phyloP scores from a whole-genome alignment of 495 filamentous ascomycete species.

The Hypoxylon subgilvum region DNA sequence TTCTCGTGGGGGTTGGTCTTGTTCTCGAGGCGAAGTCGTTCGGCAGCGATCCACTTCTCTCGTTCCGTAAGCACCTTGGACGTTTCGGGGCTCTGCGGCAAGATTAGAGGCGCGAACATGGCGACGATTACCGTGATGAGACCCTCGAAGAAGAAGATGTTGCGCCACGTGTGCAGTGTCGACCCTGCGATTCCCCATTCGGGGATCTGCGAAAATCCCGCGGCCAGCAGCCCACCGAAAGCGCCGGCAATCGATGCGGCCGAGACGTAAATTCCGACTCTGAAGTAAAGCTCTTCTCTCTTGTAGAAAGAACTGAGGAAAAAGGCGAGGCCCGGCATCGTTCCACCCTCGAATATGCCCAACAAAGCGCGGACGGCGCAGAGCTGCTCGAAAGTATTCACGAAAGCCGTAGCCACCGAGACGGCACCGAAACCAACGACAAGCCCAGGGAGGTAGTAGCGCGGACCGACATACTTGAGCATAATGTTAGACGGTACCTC shows the following conservation, averaged over 20 bases:
- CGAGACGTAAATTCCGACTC: conserved; percentile 64
- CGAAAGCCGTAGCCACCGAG: conserved; percentile 54
- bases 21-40: conserved; percentile 49
- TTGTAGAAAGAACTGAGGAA: conserved; percentile 65
- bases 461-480: conserved; percentile 64
- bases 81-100: conserved; percentile 60
- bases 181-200: conserved; percentile 53
- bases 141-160: conserved; percentile 72
- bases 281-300: conserved; percentile 60
- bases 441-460: conserved; percentile 67
- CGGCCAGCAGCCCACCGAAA: conserved; percentile 62
- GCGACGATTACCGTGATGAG: conserved; percentile 60
- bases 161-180: conserved; percentile 63
- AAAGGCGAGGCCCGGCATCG: conserved; percentile 64
- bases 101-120: conserved; percentile 55
- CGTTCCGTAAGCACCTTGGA: conserved; percentile 58
- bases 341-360: conserved; percentile 60
- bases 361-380: conserved; percentile 50
- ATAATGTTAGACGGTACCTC: conserved; percentile 71
- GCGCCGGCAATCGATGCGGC: conserved; percentile 62
- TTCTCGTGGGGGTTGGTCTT: conserved; percentile 42
- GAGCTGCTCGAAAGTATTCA: conserved; percentile 50
- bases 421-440: conserved; percentile 57
- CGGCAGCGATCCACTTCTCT: conserved; percentile 55
- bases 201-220: conserved; percentile 57